Evolutionary conservation across 192 early-diverging fungal species (phyloP), one percentile per base, ranked within the genome.

Genomic region (Coemansia sp.): DNA sequence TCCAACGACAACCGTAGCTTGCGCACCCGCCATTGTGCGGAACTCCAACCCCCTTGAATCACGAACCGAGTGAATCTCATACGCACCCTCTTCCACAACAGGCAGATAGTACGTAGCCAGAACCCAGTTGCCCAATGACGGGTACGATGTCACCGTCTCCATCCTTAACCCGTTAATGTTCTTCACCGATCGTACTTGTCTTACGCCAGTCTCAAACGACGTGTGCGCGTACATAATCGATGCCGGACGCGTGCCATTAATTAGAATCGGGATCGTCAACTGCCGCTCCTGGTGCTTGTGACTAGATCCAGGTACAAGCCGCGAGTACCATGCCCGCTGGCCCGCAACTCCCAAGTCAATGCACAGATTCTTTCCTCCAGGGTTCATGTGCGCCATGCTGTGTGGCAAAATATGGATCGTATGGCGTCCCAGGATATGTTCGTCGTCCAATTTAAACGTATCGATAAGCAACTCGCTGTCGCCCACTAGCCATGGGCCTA

Each of bases 321-420:
- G 54, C 59, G 56, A 50, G 71, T 76, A 81, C 79, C 79, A 77
- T 6, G 34, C 53, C 21, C 44, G 45, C 33, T 34, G 10, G 8
- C 42, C 66, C 29, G 27, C 56, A 6, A 3, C 59, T n/a, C 11
- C 14, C n/a, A 14, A 53, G 50, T 75, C 71, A 50, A 84, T 73
- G 63, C 82, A 84, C 59, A 68, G 62, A 4, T 44, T 36, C 46
- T 61, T 61, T 35, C 68, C 63, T 19, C 62, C 36, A 13, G 73
- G 82, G 27, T 84, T 79, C 77, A 84, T 76, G 50, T 79, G 77
- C 6, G 82, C 74, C 45, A 79, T 21, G 60, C 82, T 79, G 66
- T 79, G 77, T 17, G 82, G 82, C 59, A 84, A 56, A 51, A 84
- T 61, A 44, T 84, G 82, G 41, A 84, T 79, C 13, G 82, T 84